Base-by-base conservation (phyloP, 2,329 filamentous ascomycete species). In the Penicillium sp. region DNA sequence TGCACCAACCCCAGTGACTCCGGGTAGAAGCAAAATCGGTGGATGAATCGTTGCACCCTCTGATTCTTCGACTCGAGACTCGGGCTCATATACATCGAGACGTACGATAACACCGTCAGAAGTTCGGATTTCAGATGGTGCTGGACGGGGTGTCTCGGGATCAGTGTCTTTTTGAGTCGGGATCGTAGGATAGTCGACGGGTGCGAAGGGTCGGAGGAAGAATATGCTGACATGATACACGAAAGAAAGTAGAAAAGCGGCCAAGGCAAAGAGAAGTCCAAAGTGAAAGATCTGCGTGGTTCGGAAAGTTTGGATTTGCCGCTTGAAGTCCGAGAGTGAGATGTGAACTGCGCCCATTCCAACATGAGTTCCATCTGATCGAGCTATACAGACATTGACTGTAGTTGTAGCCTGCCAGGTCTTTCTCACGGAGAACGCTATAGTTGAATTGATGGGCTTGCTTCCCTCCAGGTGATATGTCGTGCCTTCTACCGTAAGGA, bases 341-440 rank as follows among this genome's bases (percentile, higher is more conserved):
- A 63, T 62, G 39, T 54, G 54, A 29, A 62, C 32, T 11, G 51
- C 46, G 9, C 59, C 59, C 6, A 34, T 38, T 38, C 52, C 61
- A 38, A 59, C 14, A 10, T 44, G 32, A 22, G 18, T 34, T 27
- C 43, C 56, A 7, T 55, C 49, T n/a, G 7, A 29, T 27, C 36
- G 45, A 27, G 38, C 36, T 40, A 61, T 49, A n/a, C n/a, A 45
- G 22, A 57, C 22, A 16, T 58, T 54, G 9, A 62, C 43, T 1
- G 53, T 55, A 7, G 58, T 61, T 31, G 58, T 62, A 21, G 54
- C 55, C 34, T 56, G 34, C 61, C 60, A 62, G 8, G 58, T 54
- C 18, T 52, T 53, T 10, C 45, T 43, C n/a, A 49, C 13, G 1
- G 54, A 59, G 16, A 62, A 55, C 5, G 58, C 45, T 11, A 52